Base-by-base conservation (phyloP, 2,329 filamentous ascomycete genomes). In the Tolypocladium tropicale region DNA sequence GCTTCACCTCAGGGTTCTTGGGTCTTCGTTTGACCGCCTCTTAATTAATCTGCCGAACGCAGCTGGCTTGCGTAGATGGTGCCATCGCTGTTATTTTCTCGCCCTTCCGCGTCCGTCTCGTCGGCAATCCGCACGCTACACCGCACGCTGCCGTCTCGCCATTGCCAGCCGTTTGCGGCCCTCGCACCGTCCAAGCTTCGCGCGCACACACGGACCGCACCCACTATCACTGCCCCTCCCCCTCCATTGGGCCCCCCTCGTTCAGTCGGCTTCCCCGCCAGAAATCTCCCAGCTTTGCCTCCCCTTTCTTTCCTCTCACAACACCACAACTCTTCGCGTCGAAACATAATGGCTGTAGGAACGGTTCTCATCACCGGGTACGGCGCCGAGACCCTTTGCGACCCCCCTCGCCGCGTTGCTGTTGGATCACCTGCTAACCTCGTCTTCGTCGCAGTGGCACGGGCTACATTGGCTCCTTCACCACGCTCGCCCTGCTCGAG, bases 401-500 rank as follows among this genome's bases (percentile, higher is more conserved):
- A n/a, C n/a, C n/a, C n/a, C n/a, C n/a, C n/a, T n/a, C n/a, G n/a
- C n/a, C n/a, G n/a, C n/a, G n/a, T n/a, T n/a, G n/a, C n/a, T n/a
- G n/a, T n/a, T n/a, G n/a, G n/a, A n/a, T 25, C 52, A 12, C 23
- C 54, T 33, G 46, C 50, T 39, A 18, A 43, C 37, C 6, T 52
- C 25, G 52, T 34, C 16, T 6, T 46, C 10, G 58, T 46, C 10
- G 58, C 71, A 96, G 94, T 82, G 94, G 94, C 69, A 96, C 92
- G 62, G 94, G 94, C 78, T 99, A 99, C 81, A 99, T 99, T 74
- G 94, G 94, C 72, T 97, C 93, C 53, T 97, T 97, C 80, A 99
- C 94, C 59, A 80, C 89, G 56, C 85, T 99, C 53, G 87, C 91
- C 55, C 89, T 99, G 30, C 89, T 99, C 64, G 82, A 96, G 70